Conservation (phyloP, 345 rosid genomes). For the Euphorbia tirucalli region DNA sequence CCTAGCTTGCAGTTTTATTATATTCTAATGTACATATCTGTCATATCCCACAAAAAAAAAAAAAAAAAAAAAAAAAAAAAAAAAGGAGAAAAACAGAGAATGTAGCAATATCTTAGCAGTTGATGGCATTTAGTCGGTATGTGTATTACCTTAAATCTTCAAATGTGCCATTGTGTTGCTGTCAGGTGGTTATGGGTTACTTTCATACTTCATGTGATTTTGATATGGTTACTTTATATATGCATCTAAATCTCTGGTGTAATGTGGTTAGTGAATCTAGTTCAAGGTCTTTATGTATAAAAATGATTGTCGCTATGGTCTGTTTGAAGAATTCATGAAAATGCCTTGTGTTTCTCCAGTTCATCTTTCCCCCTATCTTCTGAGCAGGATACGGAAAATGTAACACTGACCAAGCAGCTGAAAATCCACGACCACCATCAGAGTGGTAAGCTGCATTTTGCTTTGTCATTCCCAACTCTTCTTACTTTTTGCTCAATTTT, state of each 20-base stretch:
- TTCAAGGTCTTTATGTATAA: not conserved
- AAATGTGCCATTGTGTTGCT: not conserved
- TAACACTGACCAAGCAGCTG: slow-evolving; percentile 30
- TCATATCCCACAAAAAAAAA: not conserved
- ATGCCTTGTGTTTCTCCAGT: not conserved
- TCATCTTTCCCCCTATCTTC: not conserved
- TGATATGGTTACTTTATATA: not conserved
- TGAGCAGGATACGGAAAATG: slow-evolving; percentile 39
- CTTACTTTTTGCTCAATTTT: slow-evolving; percentile 11
- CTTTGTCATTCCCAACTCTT: not conserved
- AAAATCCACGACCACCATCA: slow-evolving; percentile 64
- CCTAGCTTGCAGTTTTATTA: slow-evolving; percentile 1
- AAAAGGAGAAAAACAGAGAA: no score
- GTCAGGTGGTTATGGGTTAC: not conserved
- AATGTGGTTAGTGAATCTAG: not conserved
- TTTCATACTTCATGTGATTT: not conserved
- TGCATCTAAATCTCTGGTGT: not conserved
- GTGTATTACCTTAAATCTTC: not conserved
- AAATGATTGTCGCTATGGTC: not conserved
- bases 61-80: no score
- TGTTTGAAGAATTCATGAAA: not conserved
- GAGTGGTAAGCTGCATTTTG: slow-evolving; percentile 47
- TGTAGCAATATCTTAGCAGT: not conserved
- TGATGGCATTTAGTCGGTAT: not conserved
- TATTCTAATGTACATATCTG: not conserved